Percentiles rank a stretch among this genome's conserved stretches.
These are phyloP conservation scores for Volvox carteri DNA, from an alignment of 163 green algal genomes.

Conservation along the genomic window DNA sequence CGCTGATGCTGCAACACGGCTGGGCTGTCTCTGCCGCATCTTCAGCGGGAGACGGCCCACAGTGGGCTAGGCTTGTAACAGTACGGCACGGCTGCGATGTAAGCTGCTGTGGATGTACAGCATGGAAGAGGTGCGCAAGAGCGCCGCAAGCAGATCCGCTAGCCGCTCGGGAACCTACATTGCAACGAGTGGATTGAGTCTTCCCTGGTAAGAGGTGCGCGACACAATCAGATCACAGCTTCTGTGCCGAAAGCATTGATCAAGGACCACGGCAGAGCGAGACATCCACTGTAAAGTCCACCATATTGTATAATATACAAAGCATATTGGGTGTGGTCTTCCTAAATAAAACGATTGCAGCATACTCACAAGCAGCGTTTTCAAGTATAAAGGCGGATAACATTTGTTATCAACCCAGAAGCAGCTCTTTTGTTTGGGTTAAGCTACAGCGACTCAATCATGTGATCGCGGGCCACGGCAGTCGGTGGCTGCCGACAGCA, in stretches of 20 bases:
- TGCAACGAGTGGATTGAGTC: neutral
- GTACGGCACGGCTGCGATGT: slow-evolving; percentile 13
- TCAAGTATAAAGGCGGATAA: slow-evolving; percentile 19
- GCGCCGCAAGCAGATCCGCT: neutral
- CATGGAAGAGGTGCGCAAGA: neutral
- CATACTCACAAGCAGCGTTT: neutral
- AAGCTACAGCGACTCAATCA: neutral
- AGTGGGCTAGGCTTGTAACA: neutral
- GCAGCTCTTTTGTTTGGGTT: neutral
- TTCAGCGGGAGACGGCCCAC: neutral
- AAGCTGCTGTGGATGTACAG: neutral
- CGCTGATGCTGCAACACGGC: slow-evolving; percentile 10
- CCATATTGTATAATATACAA: too few relatives aligned
- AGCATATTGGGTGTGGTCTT: too few relatives aligned
- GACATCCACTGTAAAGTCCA: too few relatives aligned
- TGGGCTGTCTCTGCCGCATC: neutral
- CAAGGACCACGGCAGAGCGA: neutral
- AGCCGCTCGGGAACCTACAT: neutral
- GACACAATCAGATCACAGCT: neutral
- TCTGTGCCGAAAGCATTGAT: neutral
- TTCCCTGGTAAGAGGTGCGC: neutral
- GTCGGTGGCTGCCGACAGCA: neutral
- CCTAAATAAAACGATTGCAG: too few relatives aligned
- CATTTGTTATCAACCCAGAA: neutral
- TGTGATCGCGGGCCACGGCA: neutral